phyloP scores from a whole-genome alignment of 768 basidiomycete genomes.

The Sarcodon sp. region DNA sequence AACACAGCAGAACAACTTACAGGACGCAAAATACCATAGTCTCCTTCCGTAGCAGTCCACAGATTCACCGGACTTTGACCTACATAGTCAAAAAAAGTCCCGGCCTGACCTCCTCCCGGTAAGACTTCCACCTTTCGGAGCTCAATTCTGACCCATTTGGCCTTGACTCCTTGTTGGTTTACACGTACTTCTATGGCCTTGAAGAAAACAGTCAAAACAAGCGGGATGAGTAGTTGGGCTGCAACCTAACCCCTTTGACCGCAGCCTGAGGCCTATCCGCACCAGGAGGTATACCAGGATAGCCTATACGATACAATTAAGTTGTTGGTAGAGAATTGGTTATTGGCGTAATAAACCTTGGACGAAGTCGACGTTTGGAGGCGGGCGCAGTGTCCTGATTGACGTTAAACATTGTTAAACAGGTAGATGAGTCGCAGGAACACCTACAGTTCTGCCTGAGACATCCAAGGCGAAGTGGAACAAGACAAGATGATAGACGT shows the following conservation, averaged over 20 bases:
- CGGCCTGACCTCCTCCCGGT: conserved; percentile 53
- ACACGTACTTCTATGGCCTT: conserved; percentile 71
- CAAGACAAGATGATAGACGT: neutral
- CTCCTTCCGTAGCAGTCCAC: conserved; percentile 63
- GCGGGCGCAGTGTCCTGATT: conserved; percentile 65
- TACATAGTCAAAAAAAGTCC: conserved; percentile 69
- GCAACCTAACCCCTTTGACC: conserved; percentile 64
- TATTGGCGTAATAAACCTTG: conserved; percentile 36
- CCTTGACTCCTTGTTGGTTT: conserved; percentile 65
- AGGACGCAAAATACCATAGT: conserved; percentile 55
- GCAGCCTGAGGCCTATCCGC: conserved; percentile 72
- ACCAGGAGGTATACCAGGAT: conserved; percentile 80
- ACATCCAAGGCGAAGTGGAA: conserved; percentile 16
- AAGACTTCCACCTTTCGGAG: conserved; percentile 82
- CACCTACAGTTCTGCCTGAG: conserved; percentile 32
- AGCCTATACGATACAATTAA: conserved; percentile 33
- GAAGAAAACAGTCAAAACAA: conserved; percentile 3
- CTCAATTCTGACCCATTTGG: conserved; percentile 87
- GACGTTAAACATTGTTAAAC: neutral
- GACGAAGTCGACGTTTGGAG: conserved; percentile 83
- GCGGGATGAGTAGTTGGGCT: neutral
- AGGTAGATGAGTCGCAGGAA: neutral
- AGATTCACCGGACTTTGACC: conserved; percentile 73
- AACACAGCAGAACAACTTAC: conserved; percentile 25
- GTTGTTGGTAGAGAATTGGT: neutral